Evolutionary conservation across 2,329 filamentous ascomycete genomes (phyloP), one percentile per base, ranked within the genome.

Genomic region (Colletotrichum nymphaeae): DNA sequence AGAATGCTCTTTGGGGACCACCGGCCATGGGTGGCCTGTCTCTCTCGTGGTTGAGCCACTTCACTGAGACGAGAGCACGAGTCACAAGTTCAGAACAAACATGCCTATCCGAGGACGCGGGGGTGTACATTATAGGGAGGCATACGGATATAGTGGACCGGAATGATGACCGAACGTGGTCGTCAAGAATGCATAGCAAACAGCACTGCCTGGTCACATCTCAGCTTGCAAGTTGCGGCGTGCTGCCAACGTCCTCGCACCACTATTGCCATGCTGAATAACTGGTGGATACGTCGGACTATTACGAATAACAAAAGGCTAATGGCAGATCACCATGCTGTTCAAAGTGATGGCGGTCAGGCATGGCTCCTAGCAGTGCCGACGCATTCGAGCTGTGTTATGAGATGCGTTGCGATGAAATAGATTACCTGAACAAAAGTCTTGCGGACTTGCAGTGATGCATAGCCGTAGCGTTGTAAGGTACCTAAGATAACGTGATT

Each of bases 1-100:
- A 24, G n/a, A 35, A 9, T 26, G 14, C 30, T 46, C 26, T 37
- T 32, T 24, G 19, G 22, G 28, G 26, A 53, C 24, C 6, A 24
- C 26, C 19, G n/a, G n/a, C 19, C 62, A 64, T 55, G 62, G 62
- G 28, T 64, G 62, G 46, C 62, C 28, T 63, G 35, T 26, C 59
- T 30, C 14, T 24, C 12, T 37, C 19, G 5, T 11, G n/a, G 37
- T 49, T 63, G 24, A 49, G 37, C 37, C 59, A 63, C 59, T 22
- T 5, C 16, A 49, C 22, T 11, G 4, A 55, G 42, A 22, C 14
- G 37, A 52, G 22, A n/a, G n/a, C 11, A 26, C 3, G 22, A 52
- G 42, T 63, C 16, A 16, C 26, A n/a, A n/a, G 14, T 63, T 63
- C 19, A 49, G 26, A 49, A 19, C 59, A 6, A 22, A 46, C 42